These are phyloP conservation scores for Inonotus hispidus DNA, from an alignment of 1,284 basidiomycete genomes.

Conservation along the genomic window DNA sequence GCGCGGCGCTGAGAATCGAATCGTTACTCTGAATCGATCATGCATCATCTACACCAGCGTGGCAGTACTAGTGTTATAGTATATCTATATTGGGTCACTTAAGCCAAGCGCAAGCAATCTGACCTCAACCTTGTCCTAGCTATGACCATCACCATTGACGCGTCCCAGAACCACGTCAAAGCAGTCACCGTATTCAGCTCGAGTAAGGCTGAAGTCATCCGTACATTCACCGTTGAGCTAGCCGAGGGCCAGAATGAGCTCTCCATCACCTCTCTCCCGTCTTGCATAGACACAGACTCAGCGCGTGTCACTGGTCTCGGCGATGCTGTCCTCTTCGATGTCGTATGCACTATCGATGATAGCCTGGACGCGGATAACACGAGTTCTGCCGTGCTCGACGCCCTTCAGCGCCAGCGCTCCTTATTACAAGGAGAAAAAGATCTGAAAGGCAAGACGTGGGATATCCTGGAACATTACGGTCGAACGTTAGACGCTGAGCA, in stretches of 20 bases:
- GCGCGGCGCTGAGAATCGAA: too few relatives aligned
- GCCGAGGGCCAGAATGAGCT: slow-evolving; percentile 43
- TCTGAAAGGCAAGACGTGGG: slow-evolving; percentile 35
- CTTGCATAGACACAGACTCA: slow-evolving; percentile 42
- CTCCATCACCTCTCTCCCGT: slow-evolving; percentile 40
- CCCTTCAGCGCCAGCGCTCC: slow-evolving; percentile 31
- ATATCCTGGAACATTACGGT: slow-evolving; percentile 39
- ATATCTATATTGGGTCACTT: too few relatives aligned
- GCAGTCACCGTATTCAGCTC: slow-evolving; percentile 35
- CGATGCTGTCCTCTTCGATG: slow-evolving; percentile 43
- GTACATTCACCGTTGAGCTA: slow-evolving; percentile 29
- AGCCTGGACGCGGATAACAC: slow-evolving; percentile 22
- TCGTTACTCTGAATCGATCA: too few relatives aligned
- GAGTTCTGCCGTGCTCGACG: slow-evolving; percentile 10
- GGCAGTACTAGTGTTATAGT: too few relatives aligned
- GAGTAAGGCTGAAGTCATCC: slow-evolving; percentile 31
- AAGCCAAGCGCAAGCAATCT: too few relatives aligned
- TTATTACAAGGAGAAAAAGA: slow-evolving; percentile 34
- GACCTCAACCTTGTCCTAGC: background rate
- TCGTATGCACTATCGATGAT: slow-evolving; percentile 35
- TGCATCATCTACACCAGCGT: too few relatives aligned
- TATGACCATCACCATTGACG: slow-evolving; percentile 19
- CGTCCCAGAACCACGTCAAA: slow-evolving; percentile 29
- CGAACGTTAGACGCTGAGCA: slow-evolving; percentile 40
- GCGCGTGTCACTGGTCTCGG: slow-evolving; percentile 43